Base-by-base conservation (phyloP, 208 protist genomes). In the Crithidia bombi region DNA sequence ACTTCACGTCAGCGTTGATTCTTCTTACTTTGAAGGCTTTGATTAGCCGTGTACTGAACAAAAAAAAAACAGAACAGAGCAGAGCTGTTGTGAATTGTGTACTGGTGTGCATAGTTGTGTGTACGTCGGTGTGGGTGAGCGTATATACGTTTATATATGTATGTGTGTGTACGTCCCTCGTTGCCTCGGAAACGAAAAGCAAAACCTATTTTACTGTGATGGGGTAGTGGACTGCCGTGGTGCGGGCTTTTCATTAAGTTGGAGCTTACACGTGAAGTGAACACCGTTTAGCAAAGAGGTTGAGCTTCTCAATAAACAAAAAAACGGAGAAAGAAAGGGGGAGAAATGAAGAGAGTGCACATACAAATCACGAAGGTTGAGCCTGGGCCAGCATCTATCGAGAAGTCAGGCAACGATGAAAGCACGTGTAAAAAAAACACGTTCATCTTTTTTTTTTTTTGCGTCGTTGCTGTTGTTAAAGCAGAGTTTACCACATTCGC, bases 201-300 rank as follows among this genome's bases (percentile, higher is more conserved):
- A 59, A 52, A 51, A 26, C 17, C 43, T 41, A 56, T 23, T 50
- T 55, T 44, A 33, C 21, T 23, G 36, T 59, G 12, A 32, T 59
- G 35, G n/a, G n/a, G 38, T 38, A 23, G 52, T 49, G 41, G 23
- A 57, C 26, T 54, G 56, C 35, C 46, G 56, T 63, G 39, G 33
- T 62, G 14, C 28, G 21, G 52, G 36, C 46, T 41, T 50, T 32
- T 11, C 28, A 58, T 44, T n/a, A n/a, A n/a, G n/a, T n/a, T n/a
- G n/a, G n/a, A n/a, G n/a, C n/a, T n/a, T n/a, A n/a, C n/a, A n/a
- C n/a, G n/a, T n/a, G n/a, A n/a, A n/a, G n/a, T n/a, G n/a, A n/a
- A n/a, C n/a, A n/a, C n/a, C n/a, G n/a, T n/a, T n/a, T n/a, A n/a
- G 25, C 47, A 52, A 52, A 52, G 32, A 52, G 25, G 15, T 33